Percentiles rank a stretch among this genome's conserved stretches.
These are phyloP conservation scores for Fraxinus albicans DNA, from an alignment of 305 asterid genomes.

Conservation along the genomic window DNA sequence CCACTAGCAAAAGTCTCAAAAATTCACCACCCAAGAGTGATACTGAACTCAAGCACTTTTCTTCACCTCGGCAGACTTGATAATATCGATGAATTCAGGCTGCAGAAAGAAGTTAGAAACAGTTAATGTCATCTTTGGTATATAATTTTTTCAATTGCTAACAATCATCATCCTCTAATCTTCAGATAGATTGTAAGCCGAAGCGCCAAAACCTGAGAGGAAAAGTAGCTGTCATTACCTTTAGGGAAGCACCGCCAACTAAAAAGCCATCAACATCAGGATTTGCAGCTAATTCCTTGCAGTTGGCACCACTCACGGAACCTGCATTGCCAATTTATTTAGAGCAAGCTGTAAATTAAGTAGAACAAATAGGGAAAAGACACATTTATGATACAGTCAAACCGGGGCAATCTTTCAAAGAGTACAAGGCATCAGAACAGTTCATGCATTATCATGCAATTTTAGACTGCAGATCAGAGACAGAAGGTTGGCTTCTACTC, in stretches of 20 bases:
- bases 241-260: conserved; percentile 92
- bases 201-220: background rate
- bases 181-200: background rate
- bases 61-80: conserved; percentile 86
- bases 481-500: background rate
- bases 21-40: conserved; percentile 8
- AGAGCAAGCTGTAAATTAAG: background rate
- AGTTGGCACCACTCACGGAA: conserved; percentile 79
- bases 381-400: background rate
- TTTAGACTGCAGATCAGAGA: background rate
- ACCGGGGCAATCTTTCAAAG: background rate
- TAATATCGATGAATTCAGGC: conserved; percentile 95
- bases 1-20: conserved; percentile 40
- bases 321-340: conserved; percentile 40
- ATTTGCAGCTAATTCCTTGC: conserved; percentile 79
- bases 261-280: conserved; percentile 86
- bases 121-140: background rate
- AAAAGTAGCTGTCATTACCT: conserved; percentile 43
- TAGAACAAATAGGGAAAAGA: background rate
- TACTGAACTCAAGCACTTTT: conserved; percentile 50
- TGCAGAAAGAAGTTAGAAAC: conserved; percentile 18
- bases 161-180: background rate
- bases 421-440: background rate
- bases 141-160: background rate
- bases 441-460: background rate